A percentile compares a stretch with the other conserved stretches of the same genome.
Conservation (phyloP, 2,329 filamentous ascomycete species). For the Sporothrix phasma region DNA sequence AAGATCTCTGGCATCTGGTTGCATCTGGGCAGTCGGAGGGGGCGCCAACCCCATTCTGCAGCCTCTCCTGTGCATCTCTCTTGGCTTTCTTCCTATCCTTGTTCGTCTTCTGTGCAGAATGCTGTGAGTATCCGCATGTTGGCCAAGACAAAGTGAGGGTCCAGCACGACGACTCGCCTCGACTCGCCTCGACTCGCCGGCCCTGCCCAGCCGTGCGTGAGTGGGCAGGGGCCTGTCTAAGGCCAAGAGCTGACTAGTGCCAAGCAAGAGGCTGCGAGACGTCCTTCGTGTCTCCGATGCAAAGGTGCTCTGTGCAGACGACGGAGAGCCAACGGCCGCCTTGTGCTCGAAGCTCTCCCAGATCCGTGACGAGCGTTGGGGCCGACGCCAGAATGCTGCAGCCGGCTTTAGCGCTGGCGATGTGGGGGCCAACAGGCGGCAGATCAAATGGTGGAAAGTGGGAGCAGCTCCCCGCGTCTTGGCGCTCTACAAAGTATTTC, state of each 20-base stretch:
- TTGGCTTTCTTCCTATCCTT: no score
- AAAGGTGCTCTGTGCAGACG: no score
- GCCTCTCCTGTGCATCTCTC: neutral
- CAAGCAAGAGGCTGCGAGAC: neutral
- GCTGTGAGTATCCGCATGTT: neutral
- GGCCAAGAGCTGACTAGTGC: conserved; percentile 1
- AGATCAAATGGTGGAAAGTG: neutral
- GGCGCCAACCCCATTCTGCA: neutral
- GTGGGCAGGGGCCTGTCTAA: neutral
- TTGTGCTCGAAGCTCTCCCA: neutral
- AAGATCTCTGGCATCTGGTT: neutral
- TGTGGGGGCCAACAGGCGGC: conserved; percentile 3
- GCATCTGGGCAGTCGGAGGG: neutral
- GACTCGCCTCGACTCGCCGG: no score
- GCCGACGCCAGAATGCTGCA: neutral
- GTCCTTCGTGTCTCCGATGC: no score
- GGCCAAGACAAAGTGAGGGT: neutral
- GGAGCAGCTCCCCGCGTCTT: conserved; percentile 9
- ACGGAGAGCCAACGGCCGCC: no score
- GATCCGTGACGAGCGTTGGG: neutral
- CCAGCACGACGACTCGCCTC: no score
- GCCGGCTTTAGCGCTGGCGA: conserved; percentile 8
- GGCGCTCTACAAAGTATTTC: neutral
- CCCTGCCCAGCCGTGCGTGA: neutral
- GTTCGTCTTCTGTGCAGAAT: neutral